These are phyloP conservation scores for Nakazawaea molendinolei DNA, from an alignment of 805 yeast species.

Conservation along the genomic window DNA sequence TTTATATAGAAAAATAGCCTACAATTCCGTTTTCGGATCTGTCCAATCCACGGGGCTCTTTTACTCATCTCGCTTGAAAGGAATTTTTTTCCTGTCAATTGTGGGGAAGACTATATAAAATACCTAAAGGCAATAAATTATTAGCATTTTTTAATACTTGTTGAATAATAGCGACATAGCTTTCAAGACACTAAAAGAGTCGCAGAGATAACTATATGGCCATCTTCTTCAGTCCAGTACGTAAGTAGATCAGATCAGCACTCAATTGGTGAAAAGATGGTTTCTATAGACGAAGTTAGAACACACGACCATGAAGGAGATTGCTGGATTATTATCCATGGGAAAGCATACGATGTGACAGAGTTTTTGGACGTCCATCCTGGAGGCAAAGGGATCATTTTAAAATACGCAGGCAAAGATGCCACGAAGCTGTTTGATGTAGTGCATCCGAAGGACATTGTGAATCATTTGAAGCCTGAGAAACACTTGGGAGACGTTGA, in stretches of 20 bases:
- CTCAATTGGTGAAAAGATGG: conserved; percentile 1
- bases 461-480: conserved; percentile 10
- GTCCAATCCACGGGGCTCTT: too few species aligned
- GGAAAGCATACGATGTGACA: conserved; percentile 73
- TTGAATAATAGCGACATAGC: too few species aligned
- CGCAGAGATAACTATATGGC: too few species aligned
- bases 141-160: too few species aligned
- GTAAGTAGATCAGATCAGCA: not conserved
- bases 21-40: too few species aligned
- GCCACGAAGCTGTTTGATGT: conserved; percentile 28
- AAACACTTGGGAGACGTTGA: conserved; percentile 12
- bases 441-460: conserved; percentile 13
- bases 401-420: conserved; percentile 43
- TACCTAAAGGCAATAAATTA: too few species aligned
- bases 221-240: too few species aligned
- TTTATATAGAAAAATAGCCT: too few species aligned
- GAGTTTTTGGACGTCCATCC: conserved; percentile 43
- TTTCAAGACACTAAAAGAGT: too few species aligned
- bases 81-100: too few species aligned
- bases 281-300: conserved; percentile 34
- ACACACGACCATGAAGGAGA: conserved; percentile 52
- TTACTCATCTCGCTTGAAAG: too few species aligned
- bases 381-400: conserved; percentile 41
- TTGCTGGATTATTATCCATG: conserved; percentile 83
- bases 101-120: too few species aligned